A percentile compares a stretch with the other conserved stretches of the same genome.
Conservation (phyloP, 805 yeast genomes). For the Saccharomyces jurei region DNA sequence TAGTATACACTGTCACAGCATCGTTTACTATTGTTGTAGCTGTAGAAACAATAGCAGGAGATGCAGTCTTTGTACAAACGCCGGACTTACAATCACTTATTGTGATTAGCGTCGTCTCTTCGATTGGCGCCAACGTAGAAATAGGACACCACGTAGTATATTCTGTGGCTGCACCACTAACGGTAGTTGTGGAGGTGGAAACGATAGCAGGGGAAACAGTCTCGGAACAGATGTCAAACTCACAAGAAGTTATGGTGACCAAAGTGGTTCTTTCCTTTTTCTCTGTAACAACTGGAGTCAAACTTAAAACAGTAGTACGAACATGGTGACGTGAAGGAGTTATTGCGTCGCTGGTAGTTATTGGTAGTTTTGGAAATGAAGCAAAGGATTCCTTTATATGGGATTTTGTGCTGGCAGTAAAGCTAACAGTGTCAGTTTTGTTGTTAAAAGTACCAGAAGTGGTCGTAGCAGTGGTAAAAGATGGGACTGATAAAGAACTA, state of each 20-base stretch:
- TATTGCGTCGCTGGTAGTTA: not conserved
- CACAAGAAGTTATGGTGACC: slow-evolving; percentile 16
- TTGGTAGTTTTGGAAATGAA: not conserved
- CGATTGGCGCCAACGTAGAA: slow-evolving; percentile 14
- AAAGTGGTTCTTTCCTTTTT: slow-evolving; percentile 14
- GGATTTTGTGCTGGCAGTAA: not conserved
- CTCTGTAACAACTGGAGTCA: slow-evolving; percentile 2
- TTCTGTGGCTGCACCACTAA: slow-evolving; percentile 3
- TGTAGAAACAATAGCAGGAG: slow-evolving; percentile 25
- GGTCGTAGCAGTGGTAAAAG: not conserved
- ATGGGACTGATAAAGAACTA: not conserved
- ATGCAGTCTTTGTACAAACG: slow-evolving; percentile 22
- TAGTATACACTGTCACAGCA: slow-evolving; percentile 29
- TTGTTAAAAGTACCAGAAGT: not conserved
- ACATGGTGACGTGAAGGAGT: not conserved
- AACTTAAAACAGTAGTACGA: slow-evolving; percentile 4
- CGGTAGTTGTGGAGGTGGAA: slow-evolving; percentile 4
- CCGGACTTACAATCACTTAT: slow-evolving; percentile 26
- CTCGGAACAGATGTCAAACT: slow-evolving; percentile 9
- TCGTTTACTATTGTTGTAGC: slow-evolving; percentile 28
- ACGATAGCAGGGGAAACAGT: slow-evolving; percentile 7
- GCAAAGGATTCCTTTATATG: not conserved
- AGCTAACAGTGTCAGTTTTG: not conserved
- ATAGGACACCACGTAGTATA: slow-evolving; percentile 20
- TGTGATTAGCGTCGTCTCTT: slow-evolving; percentile 17